A percentile compares a stretch with the other conserved stretches of the same genome.
These are phyloP conservation scores for Botrytis paeoniae DNA, from an alignment of 2,329 filamentous ascomycete species.

Conservation along the genomic window DNA sequence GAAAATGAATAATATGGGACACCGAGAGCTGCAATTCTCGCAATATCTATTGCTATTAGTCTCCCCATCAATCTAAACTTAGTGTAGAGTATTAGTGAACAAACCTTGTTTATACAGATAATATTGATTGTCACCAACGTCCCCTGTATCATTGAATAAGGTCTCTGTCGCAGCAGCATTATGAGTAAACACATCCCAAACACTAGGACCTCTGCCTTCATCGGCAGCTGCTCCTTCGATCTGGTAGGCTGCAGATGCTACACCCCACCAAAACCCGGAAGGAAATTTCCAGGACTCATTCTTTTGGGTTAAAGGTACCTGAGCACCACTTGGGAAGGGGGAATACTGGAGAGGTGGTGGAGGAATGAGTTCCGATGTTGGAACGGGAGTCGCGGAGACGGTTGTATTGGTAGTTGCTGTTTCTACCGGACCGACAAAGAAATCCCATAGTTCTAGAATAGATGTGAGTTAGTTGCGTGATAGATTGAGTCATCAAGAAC, in stretches of 20 bases:
- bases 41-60: slow-evolving; percentile 43
- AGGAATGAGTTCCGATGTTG: slow-evolving; percentile 29
- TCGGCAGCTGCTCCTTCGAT: slow-evolving; percentile 47
- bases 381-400: slow-evolving; percentile 30
- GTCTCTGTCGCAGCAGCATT: slow-evolving; percentile 22
- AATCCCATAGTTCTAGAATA: slow-evolving; percentile 25
- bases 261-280: slow-evolving; percentile 47
- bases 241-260: slow-evolving; percentile 47
- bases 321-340: slow-evolving; percentile 24
- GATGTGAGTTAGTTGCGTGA: background rate
- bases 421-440: slow-evolving; percentile 30
- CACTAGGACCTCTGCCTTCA: slow-evolving; percentile 44
- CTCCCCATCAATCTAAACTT: background rate
- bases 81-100: slow-evolving; percentile 12
- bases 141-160: slow-evolving; percentile 45
- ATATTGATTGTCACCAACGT: slow-evolving; percentile 40
- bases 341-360: slow-evolving; percentile 29
- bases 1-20: slow-evolving; percentile 52
- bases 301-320: slow-evolving; percentile 23
- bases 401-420: slow-evolving; percentile 30
- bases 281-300: slow-evolving; percentile 35
- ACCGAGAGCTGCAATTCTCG: slow-evolving; percentile 50
- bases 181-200: slow-evolving; percentile 42
- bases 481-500: background rate
- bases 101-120: slow-evolving; percentile 55